Percentiles rank a stretch among this genome's conserved stretches.
Evolutionary conservation across 2,329 filamentous ascomycete genomes (phyloP).

Genomic region (Alternaria infectoria): DNA sequence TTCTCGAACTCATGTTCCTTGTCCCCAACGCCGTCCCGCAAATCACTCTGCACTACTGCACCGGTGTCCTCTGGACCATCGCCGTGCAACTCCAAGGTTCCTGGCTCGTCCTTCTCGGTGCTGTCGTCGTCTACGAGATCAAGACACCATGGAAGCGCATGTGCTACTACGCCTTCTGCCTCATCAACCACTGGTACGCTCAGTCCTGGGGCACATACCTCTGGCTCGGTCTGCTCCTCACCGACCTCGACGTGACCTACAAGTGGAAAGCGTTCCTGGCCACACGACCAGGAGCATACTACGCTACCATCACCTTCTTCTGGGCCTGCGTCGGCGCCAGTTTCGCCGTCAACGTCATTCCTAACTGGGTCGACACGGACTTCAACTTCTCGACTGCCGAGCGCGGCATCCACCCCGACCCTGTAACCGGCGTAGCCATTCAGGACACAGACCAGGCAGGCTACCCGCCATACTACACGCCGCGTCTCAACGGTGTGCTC

Average conservation of each 20-base stretch:
- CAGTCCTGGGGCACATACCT: slow-evolving; percentile 55
- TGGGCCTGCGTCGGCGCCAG: slow-evolving; percentile 37
- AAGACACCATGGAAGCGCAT: slow-evolving; percentile 57
- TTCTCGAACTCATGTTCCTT: slow-evolving; percentile 55
- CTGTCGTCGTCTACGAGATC: slow-evolving; percentile 54
- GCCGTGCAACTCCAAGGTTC: slow-evolving; percentile 57
- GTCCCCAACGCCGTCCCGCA: slow-evolving; percentile 58
- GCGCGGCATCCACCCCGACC: slow-evolving; percentile 53
- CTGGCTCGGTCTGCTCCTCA: slow-evolving; percentile 54
- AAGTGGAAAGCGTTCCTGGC: slow-evolving; percentile 51
- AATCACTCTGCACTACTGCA: slow-evolving; percentile 58
- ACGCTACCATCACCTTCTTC: slow-evolving; percentile 44
- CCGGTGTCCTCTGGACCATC: slow-evolving; percentile 59
- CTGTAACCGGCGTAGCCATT: slow-evolving; percentile 46
- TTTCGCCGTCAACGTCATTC: slow-evolving; percentile 48
- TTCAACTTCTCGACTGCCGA: slow-evolving; percentile 51
- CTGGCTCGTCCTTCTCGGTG: slow-evolving; percentile 53
- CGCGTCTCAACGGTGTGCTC: slow-evolving; percentile 53
- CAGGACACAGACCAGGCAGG: slow-evolving; percentile 41
- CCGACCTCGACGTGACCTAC: slow-evolving; percentile 56
- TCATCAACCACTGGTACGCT: slow-evolving; percentile 56
- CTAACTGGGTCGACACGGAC: slow-evolving; percentile 38
- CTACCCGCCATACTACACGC: slow-evolving; percentile 54
- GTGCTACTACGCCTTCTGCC: slow-evolving; percentile 52
- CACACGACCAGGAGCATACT: slow-evolving; percentile 44